These are phyloP conservation scores for Porodaedalea pini DNA, from an alignment of 1,284 basidiomycete species.

Conservation along the genomic window DNA sequence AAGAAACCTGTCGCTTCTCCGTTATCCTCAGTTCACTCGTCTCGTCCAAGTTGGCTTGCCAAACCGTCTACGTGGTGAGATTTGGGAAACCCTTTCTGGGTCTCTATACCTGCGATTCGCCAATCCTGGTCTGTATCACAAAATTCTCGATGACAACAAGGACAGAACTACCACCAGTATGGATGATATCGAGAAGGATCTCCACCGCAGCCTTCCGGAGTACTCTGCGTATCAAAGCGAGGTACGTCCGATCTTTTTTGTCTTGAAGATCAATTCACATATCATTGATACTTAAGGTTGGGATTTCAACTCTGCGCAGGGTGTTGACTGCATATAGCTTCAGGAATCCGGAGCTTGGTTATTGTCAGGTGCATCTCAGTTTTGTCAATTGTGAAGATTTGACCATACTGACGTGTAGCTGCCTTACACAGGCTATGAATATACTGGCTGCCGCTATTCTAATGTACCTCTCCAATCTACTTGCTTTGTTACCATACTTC, in stretches of 20 bases:
- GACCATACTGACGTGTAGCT: constrained; percentile 19
- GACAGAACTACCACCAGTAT: constrained; percentile 86
- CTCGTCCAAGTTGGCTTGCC: constrained; percentile 97
- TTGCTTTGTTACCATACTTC: background rate
- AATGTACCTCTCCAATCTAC: constrained; percentile 54
- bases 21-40: constrained; percentile 95
- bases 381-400: background rate
- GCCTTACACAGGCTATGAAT: constrained; percentile 78
- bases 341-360: constrained; percentile 92
- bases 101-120: constrained; percentile 89
- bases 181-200: constrained; percentile 98
- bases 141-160: constrained; percentile 74
- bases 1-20: constrained; percentile 86
- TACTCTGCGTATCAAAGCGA: constrained; percentile 92
- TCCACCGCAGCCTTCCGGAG: constrained; percentile 92
- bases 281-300: constrained; percentile 30
- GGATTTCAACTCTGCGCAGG: constrained; percentile 79
- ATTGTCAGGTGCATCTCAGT: constrained; percentile 63
- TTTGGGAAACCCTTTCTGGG: constrained; percentile 98
- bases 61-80: constrained; percentile 91
- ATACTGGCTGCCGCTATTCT: constrained; percentile 89
- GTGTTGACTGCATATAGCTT: constrained; percentile 97
- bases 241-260: constrained; percentile 37
- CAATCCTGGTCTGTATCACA: constrained; percentile 84
- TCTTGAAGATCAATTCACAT: background rate